Base-by-base conservation (phyloP, 495 filamentous ascomycete species). In the Niebla homalea region DNA sequence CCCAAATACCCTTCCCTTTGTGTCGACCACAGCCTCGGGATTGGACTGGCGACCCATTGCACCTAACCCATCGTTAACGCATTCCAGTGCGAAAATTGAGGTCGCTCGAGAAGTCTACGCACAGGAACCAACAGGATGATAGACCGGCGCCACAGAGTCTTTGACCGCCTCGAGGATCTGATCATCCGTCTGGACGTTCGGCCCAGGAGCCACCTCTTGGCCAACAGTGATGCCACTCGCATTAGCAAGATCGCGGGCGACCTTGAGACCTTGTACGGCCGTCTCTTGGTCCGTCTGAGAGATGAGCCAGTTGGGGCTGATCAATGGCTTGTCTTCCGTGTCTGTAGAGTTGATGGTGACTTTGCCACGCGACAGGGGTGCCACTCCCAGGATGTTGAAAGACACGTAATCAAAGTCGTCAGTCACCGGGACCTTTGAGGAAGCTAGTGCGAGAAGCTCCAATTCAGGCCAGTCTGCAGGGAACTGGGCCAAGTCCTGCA, bases 201-300 rank as follows among this genome's bases (percentile, higher is more conserved):
- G 4, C 1, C 79, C 79, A 0, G 79, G 79, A 36, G 62, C 61
- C 35, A 58, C 57, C 56, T 82, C 74, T 75, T 61, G 43, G 0
- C 74, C 76, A 25, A 69, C 60, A 8, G 67, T 37, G 2, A 71
- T 63, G 8, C 42, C 42, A 5, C 48, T 62, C 37, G 66, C 54
- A 55, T 75, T 63, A 2, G 65, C 68, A 2, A 65, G 57, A 25
- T 71, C 45, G 1, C 79, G 71, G 3, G 64, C 59, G 12, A 78
- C 72, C 59, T 74, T 75, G 65, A 76, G 76, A 6, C 62, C 72
- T 0, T 71, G 71, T 23, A 84, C 52, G 0, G 70, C 64, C 12
- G 81, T 57, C 40, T 76, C 73, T 20, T 64, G 56, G 26, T 57
- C 55, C 0, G 41, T 39, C 4, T 4, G 15, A 5, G 29, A 18